Conservation (phyloP, 495 filamentous ascomycete genomes). For the Diplogelasinospora grovesii region DNA sequence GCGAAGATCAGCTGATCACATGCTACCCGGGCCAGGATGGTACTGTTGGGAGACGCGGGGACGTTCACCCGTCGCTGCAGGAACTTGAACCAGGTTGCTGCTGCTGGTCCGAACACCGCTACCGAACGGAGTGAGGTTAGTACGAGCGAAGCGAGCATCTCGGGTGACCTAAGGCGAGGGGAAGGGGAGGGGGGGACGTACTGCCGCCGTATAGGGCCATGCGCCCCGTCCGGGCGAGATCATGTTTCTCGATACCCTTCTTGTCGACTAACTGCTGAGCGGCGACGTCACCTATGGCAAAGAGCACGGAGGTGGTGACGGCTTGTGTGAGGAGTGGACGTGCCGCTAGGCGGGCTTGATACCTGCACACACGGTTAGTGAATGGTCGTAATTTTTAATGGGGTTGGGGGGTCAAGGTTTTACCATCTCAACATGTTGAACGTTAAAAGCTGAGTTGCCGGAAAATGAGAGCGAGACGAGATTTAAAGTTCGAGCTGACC, state of each 20-base stretch:
- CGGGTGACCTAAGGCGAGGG: slow-evolving; percentile 4
- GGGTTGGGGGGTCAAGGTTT: neutral
- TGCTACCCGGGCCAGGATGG: slow-evolving; percentile 74
- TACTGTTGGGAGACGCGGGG: slow-evolving; percentile 49
- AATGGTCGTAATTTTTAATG: no score
- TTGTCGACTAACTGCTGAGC: slow-evolving; percentile 94
- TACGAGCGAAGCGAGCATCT: neutral
- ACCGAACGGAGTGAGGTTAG: slow-evolving; percentile 4
- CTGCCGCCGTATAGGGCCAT: slow-evolving; percentile 92
- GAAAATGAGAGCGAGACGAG: no score
- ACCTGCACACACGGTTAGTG: slow-evolving; percentile 53
- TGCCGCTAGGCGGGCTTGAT: slow-evolving; percentile 73
- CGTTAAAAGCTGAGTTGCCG: no score
- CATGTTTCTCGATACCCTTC: slow-evolving; percentile 70
- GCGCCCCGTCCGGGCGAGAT: slow-evolving; percentile 70
- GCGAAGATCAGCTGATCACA: slow-evolving; percentile 85
- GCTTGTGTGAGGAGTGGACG: slow-evolving; percentile 84
- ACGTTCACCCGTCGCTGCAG: slow-evolving; percentile 60
- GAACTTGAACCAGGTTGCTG: slow-evolving; percentile 82
- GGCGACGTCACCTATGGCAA: slow-evolving; percentile 82
- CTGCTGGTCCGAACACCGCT: slow-evolving; percentile 88
- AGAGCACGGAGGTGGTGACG: slow-evolving; percentile 79
- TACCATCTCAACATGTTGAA: slow-evolving; percentile 1
- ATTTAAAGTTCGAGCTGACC: no score
- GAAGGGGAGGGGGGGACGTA: slow-evolving; percentile 32